Evolutionary conservation across 257 asterid species (phyloP).

Genomic region (Solanum habrochaites): DNA sequence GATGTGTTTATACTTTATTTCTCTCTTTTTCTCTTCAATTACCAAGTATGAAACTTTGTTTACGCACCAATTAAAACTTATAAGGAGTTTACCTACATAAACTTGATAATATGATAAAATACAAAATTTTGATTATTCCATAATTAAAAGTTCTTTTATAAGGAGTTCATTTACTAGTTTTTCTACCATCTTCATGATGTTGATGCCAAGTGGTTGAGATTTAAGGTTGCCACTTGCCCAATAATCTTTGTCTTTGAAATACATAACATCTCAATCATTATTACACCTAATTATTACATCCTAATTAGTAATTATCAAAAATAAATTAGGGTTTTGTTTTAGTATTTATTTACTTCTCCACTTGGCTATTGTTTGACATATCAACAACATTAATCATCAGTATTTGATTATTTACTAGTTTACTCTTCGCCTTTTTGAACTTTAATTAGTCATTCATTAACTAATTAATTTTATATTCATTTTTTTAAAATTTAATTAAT

Average conservation of each 20-base stretch:
- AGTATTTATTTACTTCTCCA: no score
- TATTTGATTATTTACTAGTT: background rate
- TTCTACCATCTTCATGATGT: background rate
- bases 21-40: no score
- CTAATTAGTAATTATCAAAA: background rate
- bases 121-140: background rate
- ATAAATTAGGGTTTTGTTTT: background rate
- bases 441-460: background rate
- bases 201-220: background rate
- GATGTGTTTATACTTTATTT: no score
- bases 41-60: background rate
- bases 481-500: background rate
- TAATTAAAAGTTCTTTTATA: background rate
- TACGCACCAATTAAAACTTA: fast-evolving
- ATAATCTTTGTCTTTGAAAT: background rate
- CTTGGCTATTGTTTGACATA: background rate
- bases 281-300: background rate
- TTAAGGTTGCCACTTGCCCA: background rate
- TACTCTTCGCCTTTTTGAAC: background rate
- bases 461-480: background rate
- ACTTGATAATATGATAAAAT: background rate
- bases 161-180: background rate
- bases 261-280: background rate
- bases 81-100: background rate
- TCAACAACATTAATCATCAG: background rate